Evolutionary conservation across 2,329 filamentous ascomycete genomes (phyloP).

Genomic region (Aspergillus ustus): DNA sequence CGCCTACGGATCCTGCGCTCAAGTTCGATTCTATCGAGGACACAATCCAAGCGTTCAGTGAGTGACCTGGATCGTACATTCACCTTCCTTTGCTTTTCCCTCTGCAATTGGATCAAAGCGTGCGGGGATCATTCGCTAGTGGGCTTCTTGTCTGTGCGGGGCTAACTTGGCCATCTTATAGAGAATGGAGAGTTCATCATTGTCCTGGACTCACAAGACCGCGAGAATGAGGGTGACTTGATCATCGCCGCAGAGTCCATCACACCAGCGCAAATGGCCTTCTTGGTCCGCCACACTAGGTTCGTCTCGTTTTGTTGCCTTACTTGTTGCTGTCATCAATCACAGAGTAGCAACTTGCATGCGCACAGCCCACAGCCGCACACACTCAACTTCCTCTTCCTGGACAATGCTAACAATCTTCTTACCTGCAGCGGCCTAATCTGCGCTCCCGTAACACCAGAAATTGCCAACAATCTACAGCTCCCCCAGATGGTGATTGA

Average conservation of each 20-base stretch:
- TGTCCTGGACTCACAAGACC: constrained; percentile 87
- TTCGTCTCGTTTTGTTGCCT: constrained; percentile 27
- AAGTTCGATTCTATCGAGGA: constrained; percentile 50
- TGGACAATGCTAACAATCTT: background rate
- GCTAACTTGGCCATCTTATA: constrained; percentile 37
- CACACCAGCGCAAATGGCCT: constrained; percentile 90
- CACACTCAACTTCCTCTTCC: background rate
- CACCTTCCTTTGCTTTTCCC: background rate
- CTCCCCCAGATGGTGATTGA: constrained; percentile 92
- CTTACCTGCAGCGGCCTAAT: constrained; percentile 71
- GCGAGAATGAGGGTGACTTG: constrained; percentile 97
- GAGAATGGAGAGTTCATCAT: constrained; percentile 89
- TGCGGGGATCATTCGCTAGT: background rate
- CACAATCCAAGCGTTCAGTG: constrained; percentile 47
- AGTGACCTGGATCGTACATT: constrained; percentile 23
- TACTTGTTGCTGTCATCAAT: background rate
- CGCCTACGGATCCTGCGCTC: constrained; percentile 37
- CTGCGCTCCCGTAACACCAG: constrained; percentile 79
- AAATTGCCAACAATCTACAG: constrained; percentile 70
- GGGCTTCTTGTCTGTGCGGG: background rate
- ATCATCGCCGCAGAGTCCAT: constrained; percentile 89
- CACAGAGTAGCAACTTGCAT: background rate
- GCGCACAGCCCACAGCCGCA: background rate
- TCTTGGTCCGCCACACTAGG: constrained; percentile 87
- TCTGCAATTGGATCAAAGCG: background rate